A percentile compares a stretch with the other conserved stretches of the same genome.
Conservation (phyloP, 1,284 basidiomycete genomes). For the Xanthoconium separans region DNA sequence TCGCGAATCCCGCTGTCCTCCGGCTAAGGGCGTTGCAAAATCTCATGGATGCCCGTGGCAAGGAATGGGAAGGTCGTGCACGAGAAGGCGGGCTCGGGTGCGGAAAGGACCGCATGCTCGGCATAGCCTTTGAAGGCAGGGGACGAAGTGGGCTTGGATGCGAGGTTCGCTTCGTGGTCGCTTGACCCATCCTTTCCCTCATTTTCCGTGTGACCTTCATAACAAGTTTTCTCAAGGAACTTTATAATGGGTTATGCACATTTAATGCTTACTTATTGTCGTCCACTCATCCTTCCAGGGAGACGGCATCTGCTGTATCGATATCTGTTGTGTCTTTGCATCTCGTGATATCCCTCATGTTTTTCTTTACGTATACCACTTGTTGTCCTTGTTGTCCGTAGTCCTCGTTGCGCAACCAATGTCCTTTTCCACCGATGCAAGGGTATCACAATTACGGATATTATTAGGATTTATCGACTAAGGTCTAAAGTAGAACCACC, state of each 20-base stretch:
- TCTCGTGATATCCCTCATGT: slow-evolving; percentile 23
- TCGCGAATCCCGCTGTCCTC: slow-evolving; percentile 59
- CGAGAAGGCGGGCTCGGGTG: slow-evolving; percentile 47
- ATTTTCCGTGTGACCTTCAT: slow-evolving; percentile 8
- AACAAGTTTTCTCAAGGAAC: slow-evolving; percentile 8
- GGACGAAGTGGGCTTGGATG: slow-evolving; percentile 50
- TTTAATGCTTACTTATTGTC: slow-evolving; percentile 33
- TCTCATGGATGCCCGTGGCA: slow-evolving; percentile 39
- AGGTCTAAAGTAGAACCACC: slow-evolving; percentile 40
- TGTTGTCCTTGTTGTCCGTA: not conserved
- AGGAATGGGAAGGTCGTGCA: slow-evolving; percentile 46
- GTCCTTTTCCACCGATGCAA: not conserved
- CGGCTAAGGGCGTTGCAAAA: slow-evolving; percentile 59
- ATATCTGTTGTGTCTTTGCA: slow-evolving; percentile 18
- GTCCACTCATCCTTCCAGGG: slow-evolving; percentile 8
- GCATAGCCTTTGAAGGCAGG: slow-evolving; percentile 58
- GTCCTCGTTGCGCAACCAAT: slow-evolving; percentile 2
- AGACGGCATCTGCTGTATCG: slow-evolving; percentile 23
- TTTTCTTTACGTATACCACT: not conserved
- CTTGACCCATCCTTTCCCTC: slow-evolving; percentile 13
- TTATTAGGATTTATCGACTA: slow-evolving; percentile 27
- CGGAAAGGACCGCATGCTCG: slow-evolving; percentile 55
- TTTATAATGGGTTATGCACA: slow-evolving; percentile 32
- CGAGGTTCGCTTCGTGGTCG: slow-evolving; percentile 35
- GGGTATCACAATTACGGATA: slow-evolving; percentile 11